Conservation (phyloP, 2,329 filamentous ascomycete genomes). For the Trichoderma semiorbis region DNA sequence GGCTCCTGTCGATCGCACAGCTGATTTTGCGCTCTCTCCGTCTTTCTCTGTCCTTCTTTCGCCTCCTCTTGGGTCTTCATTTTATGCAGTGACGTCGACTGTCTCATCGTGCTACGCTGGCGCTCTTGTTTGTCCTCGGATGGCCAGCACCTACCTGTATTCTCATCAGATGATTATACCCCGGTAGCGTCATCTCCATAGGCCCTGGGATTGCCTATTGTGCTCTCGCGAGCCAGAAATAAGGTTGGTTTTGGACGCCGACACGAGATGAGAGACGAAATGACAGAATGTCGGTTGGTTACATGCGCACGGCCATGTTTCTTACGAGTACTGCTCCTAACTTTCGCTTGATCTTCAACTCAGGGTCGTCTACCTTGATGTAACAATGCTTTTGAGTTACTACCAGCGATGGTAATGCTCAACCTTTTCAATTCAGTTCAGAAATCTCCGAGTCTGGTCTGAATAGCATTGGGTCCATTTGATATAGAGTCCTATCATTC, state of each 20-base stretch:
- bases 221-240: background rate
- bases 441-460: background rate
- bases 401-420: background rate
- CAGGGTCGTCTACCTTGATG: background rate
- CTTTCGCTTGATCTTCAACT: background rate
- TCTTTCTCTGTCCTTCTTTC: background rate
- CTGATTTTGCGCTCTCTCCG: background rate
- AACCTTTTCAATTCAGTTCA: background rate
- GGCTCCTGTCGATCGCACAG: slow-evolving; percentile 1
- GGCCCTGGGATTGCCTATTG: background rate
- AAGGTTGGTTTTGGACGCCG: background rate
- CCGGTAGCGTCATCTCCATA: background rate
- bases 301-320: background rate
- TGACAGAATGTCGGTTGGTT: background rate
- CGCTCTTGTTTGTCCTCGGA: background rate
- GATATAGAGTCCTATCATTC: background rate
- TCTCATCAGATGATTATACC: background rate
- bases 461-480: background rate
- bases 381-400: background rate
- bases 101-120: background rate
- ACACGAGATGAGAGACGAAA: background rate
- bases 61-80: background rate
- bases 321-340: background rate
- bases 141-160: background rate
- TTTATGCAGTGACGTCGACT: background rate